A percentile compares a stretch with the other conserved stretches of the same genome.
Conservation (phyloP, 495 filamentous ascomycete genomes). For the Xylaria castorea region DNA sequence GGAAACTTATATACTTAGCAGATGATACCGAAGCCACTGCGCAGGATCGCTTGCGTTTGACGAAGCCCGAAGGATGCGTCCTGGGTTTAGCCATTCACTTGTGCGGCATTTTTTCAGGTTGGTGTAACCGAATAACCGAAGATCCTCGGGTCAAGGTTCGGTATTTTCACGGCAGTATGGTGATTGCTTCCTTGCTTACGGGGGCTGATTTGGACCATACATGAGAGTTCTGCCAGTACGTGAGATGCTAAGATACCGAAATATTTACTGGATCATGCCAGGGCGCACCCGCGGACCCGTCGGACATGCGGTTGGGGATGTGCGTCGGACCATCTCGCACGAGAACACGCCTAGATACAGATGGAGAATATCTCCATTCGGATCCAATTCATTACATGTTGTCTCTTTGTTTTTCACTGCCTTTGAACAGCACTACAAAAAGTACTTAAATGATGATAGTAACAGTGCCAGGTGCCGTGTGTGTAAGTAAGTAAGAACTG, state of each 20-base stretch:
- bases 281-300: constrained; percentile 12
- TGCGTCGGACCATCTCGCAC: constrained; percentile 23
- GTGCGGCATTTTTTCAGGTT: background rate
- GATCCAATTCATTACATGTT: background rate
- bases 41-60: background rate
- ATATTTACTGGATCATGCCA: too few species aligned
- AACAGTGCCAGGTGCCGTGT: background rate
- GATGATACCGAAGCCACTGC: background rate
- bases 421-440: background rate
- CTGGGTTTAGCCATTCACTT: background rate
- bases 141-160: background rate
- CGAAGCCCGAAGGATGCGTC: constrained; percentile 23
- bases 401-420: background rate
- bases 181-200: background rate
- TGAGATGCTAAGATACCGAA: background rate
- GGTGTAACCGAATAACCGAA: background rate
- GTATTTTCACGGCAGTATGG: background rate
- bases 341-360: background rate
- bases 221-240: background rate
- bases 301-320: constrained; percentile 28
- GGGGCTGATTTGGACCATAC: background rate
- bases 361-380: constrained; percentile 10
- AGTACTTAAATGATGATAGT: background rate
- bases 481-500: constrained; percentile 8
- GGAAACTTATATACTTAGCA: background rate